Evolutionary conservation across 2,329 filamentous ascomycete species (phyloP), one percentile per base, ranked within the genome.

Genomic region (Blastomyces parvus): DNA sequence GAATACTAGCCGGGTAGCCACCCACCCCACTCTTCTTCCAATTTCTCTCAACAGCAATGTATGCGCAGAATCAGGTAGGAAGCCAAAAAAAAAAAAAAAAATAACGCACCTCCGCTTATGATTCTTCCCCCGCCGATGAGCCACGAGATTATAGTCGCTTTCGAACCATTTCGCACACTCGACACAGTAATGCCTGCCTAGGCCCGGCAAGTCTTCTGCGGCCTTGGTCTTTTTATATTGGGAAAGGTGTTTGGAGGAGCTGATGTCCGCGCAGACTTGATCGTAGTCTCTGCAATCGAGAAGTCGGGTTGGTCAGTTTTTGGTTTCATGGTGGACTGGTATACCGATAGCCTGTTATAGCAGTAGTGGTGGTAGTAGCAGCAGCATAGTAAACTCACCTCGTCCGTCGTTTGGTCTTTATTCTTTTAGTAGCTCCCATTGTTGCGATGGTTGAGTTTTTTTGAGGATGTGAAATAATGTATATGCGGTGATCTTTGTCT

Each of bases 91-190:
- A 25, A 52, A 17, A 52, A 2, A n/a, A 30, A 13, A 67, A 66
- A 42, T 61, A 64, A 62, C 73, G 60, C 72, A 91, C 90, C 89
- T 88, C 80, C 91, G 86, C 84, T 92, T 97, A 78, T 99, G 94
- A 67, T 90, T 90, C 79, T 97, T 99, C 70, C 90, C 91, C 75
- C 88, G 90, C 63, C 82, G 82, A 77, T 99, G 94, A 36, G 84
- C 82, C 44, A 83, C 81, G 64, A 96, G 80, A 69, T 90, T 95
- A 70, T 83, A 76, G 68, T 94, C 89, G 59, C 86, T 88, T 75
- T 97, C 93, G 75, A 95, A 97, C 88, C 90, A 97, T 79, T 96
- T 97, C 66, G 94, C 88, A 76, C 94, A 99, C 77, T 96, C 89
- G 19, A 88, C 82, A 76, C 94, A 99, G 77, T 97, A 97, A 74